phyloP scores from a whole-genome alignment of 2,329 filamentous ascomycete species.

The Chalara sp. region DNA sequence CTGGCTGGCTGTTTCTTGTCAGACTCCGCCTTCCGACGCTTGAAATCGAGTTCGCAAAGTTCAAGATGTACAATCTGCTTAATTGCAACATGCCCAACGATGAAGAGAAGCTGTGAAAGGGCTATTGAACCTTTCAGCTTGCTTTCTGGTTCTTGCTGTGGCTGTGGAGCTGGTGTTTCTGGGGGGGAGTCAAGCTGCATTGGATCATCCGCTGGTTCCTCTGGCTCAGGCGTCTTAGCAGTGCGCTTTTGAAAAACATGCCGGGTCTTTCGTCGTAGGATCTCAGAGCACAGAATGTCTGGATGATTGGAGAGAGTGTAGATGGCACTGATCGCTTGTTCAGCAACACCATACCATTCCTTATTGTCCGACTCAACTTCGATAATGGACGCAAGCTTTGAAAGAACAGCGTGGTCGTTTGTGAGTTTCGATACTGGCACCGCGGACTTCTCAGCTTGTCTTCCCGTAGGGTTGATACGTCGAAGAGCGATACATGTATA shows the following conservation, averaged over 20 bases:
- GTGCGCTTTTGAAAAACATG: constrained; percentile 56
- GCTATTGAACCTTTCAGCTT: constrained; percentile 65
- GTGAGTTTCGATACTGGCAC: constrained; percentile 69
- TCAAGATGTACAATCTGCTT: constrained; percentile 99
- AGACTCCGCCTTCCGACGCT: constrained; percentile 86
- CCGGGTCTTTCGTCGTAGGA: constrained; percentile 80
- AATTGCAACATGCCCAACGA: constrained; percentile 93
- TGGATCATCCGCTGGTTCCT: constrained; percentile 13
- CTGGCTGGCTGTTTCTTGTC: constrained; percentile 54
- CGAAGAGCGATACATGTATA: constrained; percentile 92
- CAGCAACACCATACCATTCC: constrained; percentile 93
- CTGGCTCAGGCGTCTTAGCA: constrained; percentile 28
- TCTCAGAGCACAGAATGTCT: constrained; percentile 85
- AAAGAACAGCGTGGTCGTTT: constrained; percentile 86
- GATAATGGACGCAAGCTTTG: constrained; percentile 73
- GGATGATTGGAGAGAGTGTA: constrained; percentile 92
- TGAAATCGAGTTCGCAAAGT: constrained; percentile 96
- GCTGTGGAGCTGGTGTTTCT: constrained; percentile 5
- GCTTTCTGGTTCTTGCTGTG: constrained; percentile 17
- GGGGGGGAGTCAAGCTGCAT: constrained; percentile 26
- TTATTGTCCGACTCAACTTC: constrained; percentile 84
- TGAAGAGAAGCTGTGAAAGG: constrained; percentile 86
- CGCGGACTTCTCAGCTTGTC: constrained; percentile 67
- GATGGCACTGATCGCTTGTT: constrained; percentile 93
- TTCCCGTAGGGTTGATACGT: constrained; percentile 79